Percentiles rank a stretch among this genome's conserved stretches.
Conservation (phyloP, 108 stramenopile species). For the Aurantiochytrium sp. region DNA sequence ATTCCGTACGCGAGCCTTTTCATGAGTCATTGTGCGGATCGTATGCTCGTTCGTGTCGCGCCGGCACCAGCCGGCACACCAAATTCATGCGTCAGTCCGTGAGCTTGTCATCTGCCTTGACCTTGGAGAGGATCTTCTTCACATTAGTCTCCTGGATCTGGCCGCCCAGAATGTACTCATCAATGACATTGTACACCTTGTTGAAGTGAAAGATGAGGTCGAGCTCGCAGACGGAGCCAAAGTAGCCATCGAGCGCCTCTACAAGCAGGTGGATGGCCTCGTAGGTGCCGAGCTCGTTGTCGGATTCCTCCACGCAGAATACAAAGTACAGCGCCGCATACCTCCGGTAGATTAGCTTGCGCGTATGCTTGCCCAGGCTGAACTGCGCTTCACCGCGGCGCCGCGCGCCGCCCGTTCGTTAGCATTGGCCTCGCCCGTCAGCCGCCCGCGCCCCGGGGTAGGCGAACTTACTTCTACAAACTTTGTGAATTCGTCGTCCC, state of each 20-base stretch:
- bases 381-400: conserved; percentile 43
- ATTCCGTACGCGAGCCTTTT: too few species aligned
- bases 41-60: not conserved
- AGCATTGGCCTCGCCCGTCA: too few species aligned
- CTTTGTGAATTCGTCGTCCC: conserved; percentile 97
- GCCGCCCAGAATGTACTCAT: conserved; percentile 90
- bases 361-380: conserved; percentile 62
- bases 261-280: conserved; percentile 98
- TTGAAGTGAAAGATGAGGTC: conserved; percentile 96
- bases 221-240: conserved; percentile 71
- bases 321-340: conserved; percentile 98
- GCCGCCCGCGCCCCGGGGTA: too few species aligned
- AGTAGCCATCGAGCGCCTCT: conserved; percentile 92
- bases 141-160: conserved; percentile 78
- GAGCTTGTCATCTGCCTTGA: conserved; percentile 67
- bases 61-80: not conserved
- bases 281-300: conserved; percentile 93
- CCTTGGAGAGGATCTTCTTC: conserved; percentile 73
- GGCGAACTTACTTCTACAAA: conserved; percentile 76
- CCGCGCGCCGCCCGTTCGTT: not conserved
- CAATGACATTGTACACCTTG: conserved; percentile 82
- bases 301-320: conserved; percentile 91
- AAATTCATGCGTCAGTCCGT: not conserved
- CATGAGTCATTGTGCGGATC: not conserved
- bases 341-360: conserved; percentile 97